Base-by-base conservation (phyloP, 208 protist genomes). In the Leishmania amazonensis region DNA sequence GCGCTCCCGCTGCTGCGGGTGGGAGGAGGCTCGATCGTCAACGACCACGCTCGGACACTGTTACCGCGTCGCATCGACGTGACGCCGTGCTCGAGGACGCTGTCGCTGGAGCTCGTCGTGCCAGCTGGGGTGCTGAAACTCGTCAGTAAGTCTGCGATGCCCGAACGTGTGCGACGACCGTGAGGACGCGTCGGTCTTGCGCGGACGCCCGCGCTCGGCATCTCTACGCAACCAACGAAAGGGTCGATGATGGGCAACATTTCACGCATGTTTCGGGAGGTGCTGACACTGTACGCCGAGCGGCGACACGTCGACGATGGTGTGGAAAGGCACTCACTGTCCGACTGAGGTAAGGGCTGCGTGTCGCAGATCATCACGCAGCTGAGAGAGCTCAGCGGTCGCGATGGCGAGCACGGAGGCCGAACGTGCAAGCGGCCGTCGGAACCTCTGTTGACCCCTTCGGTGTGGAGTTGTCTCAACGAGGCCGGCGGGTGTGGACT, bases 21-120 rank as follows among this genome's bases (percentile, higher is more conserved):
- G 42, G 21, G 60, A 47, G 28, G 57, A 42, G 54, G 28, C 38
- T 67, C 40, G 2, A 67, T 21, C 35, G 9, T 53, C 35, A 24
- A 35, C 9, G 75, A 51, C 35, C n/a, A 60, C 8, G 7, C 58
- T 71, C 15, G 68, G 0, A 60, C 40, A 8, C 70, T 73, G 42
- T 0, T n/a, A 28, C 60, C 51, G 28, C 51, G 64, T 7, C 8
- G 54, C 19, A 19, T 21, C 8, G 1, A 3, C 11, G 57, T 11
- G 7, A 45, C 53, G 38, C 72, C 9, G 72, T 24, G 9, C 51
- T 28, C 15, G 72, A 42, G 45, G 51, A 42, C 31, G 51, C 47
- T 67, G 54, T 68, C 75, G 38, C 57, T 68, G 75, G 57, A 67
- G 75, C 40, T 65, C 42, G 40, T 38, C 24, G 75, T 78, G 35